A percentile compares a stretch with the other conserved stretches of the same genome.
Evolutionary conservation across 2,329 filamentous ascomycete species (phyloP).

Genomic region (Colletotrichum lini): DNA sequence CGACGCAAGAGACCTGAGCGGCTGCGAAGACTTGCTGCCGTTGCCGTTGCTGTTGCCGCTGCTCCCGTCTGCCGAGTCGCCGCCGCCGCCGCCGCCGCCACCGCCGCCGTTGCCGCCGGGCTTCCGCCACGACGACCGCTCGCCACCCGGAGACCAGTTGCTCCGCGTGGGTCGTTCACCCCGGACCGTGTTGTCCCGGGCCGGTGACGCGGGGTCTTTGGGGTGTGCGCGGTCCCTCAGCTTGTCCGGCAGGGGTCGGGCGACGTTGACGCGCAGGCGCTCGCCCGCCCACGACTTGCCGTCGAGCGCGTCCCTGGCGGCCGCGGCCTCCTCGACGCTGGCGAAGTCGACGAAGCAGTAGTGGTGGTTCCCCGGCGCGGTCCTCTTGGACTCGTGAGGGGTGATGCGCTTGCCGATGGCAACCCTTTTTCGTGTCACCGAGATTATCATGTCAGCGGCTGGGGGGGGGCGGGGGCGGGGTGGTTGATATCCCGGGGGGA

Average conservation of each 20-base stretch:
- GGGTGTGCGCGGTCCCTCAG: conserved; percentile 2
- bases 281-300: conserved; percentile 49
- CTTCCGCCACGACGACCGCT: conserved; percentile 3
- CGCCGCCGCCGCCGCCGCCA: not conserved
- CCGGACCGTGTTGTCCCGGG: conserved; percentile 1
- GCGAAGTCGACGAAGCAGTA: conserved; percentile 78
- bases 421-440: conserved; percentile 44
- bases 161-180: not conserved
- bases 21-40: not conserved
- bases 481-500: no score
- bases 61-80: no score
- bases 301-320: conserved; percentile 62
- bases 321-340: conserved; percentile 66
- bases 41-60: no score
- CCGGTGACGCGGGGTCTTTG: not conserved
- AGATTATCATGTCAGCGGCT: conserved; percentile 25
- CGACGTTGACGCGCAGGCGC: not conserved
- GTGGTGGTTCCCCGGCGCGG: conserved; percentile 69
- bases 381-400: conserved; percentile 68
- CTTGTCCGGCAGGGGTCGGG: conserved; percentile 12
- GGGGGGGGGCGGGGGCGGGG: no score
- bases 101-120: not conserved
- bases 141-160: not conserved
- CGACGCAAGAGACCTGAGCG: conserved; percentile 13
- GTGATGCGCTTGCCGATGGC: conserved; percentile 68